Evolutionary conservation across 2,329 filamentous ascomycete species (phyloP).

Genomic region (Alternaria brassicae): DNA sequence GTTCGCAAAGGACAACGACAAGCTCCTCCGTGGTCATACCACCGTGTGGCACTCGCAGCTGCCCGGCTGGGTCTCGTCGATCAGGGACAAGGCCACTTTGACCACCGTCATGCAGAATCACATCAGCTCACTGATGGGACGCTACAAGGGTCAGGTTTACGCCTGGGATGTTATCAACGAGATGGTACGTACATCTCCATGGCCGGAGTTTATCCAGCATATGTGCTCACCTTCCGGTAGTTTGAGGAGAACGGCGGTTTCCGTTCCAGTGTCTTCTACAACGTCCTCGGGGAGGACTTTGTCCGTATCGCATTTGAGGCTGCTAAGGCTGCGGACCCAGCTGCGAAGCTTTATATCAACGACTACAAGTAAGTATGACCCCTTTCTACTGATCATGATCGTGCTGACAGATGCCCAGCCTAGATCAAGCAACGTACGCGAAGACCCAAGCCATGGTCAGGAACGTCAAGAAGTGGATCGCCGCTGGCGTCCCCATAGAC

Average conservation of each 20-base stretch:
- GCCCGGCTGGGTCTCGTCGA: constrained; percentile 64
- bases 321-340: constrained; percentile 70
- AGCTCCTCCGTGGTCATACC: constrained; percentile 70
- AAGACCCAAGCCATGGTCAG: constrained; percentile 66
- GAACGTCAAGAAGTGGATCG: constrained; percentile 71
- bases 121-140: constrained; percentile 63
- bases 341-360: constrained; percentile 77
- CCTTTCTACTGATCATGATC: not conserved
- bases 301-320: constrained; percentile 75
- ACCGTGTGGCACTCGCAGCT: constrained; percentile 67
- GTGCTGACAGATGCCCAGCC: constrained; percentile 55
- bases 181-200: constrained; percentile 46
- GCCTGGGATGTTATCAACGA: constrained; percentile 72
- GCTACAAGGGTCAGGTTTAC: constrained; percentile 70
- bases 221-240: constrained; percentile 32
- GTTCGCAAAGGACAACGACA: constrained; percentile 65
- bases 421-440: constrained; percentile 65
- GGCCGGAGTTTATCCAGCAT: not conserved
- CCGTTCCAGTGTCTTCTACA: constrained; percentile 69
- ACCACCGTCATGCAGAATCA: constrained; percentile 67
- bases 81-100: constrained; percentile 62
- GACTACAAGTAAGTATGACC: constrained; percentile 59
- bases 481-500: constrained; percentile 69
- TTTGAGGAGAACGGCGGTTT: constrained; percentile 68
- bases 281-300: constrained; percentile 74